Evolutionary conservation across 176 grass and related monocot genomes (phyloP).

Genomic region (Aegilops longissima): DNA sequence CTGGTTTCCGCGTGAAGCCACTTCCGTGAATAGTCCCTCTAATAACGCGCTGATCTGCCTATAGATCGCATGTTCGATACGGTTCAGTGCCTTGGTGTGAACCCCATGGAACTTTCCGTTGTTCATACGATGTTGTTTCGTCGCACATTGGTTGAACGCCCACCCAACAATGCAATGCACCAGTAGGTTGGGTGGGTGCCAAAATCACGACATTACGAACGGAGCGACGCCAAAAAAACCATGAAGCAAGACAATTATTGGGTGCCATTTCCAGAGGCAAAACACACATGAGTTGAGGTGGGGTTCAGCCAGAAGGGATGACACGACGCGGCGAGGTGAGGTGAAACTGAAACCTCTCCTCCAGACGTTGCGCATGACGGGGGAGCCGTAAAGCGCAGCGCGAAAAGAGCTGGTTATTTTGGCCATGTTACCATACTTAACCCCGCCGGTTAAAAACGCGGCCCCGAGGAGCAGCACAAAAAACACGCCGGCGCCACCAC

Average conservation of each 20-base stretch:
- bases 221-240: too few species aligned
- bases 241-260: background rate
- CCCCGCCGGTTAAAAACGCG: background rate
- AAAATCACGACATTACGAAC: background rate
- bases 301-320: background rate
- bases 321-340: background rate
- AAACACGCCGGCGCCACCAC: background rate
- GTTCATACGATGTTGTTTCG: background rate
- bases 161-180: background rate
- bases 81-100: background rate
- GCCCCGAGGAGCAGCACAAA: background rate
- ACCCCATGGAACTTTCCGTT: background rate
- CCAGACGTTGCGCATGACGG: background rate
- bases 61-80: background rate
- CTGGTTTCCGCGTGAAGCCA: background rate
- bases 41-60: too few species aligned
- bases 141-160: background rate
- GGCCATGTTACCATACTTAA: background rate
- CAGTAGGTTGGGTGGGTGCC: too few species aligned
- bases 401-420: background rate
- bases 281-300: too few species aligned
- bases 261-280: too few species aligned
- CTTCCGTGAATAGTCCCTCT: background rate
- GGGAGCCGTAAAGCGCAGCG: background rate
- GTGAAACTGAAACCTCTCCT: background rate